phyloP scores from a whole-genome alignment of 2,329 filamentous ascomycete species.

The Drechslerella dactyloides region DNA sequence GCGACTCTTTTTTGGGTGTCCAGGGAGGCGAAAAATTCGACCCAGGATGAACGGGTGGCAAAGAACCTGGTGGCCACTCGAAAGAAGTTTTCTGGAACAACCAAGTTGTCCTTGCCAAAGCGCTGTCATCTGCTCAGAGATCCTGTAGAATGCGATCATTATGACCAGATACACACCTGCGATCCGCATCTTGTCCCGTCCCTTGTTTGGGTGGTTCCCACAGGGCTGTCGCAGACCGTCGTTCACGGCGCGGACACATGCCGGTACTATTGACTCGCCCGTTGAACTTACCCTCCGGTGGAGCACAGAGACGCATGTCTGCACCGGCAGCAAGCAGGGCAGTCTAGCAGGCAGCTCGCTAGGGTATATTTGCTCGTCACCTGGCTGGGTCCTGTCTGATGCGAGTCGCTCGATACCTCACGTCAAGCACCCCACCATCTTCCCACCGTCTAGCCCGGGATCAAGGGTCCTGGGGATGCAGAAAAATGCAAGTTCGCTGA shows the following conservation, averaged over 20 bases:
- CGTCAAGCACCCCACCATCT: slow-evolving; percentile 51
- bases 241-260: slow-evolving; percentile 44
- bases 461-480: slow-evolving; percentile 50
- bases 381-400: slow-evolving; percentile 47
- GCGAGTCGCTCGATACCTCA: slow-evolving; percentile 33
- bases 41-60: slow-evolving; percentile 40
- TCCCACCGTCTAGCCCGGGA: slow-evolving; percentile 39
- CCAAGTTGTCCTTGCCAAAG: slow-evolving; percentile 20
- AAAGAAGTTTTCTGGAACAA: slow-evolving; percentile 51
- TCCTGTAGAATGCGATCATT: slow-evolving; percentile 51
- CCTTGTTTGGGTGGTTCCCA: slow-evolving; percentile 48
- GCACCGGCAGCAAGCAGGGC: neutral
- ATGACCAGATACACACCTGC: slow-evolving; percentile 49
- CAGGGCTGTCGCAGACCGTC: slow-evolving; percentile 49
- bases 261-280: slow-evolving; percentile 39
- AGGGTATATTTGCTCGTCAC: slow-evolving; percentile 50
- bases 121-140: slow-evolving; percentile 35
- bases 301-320: slow-evolving; percentile 23
- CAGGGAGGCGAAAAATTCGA: slow-evolving; percentile 24
- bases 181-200: slow-evolving; percentile 51
- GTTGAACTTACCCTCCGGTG: slow-evolving; percentile 18
- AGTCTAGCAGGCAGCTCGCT: slow-evolving; percentile 16
- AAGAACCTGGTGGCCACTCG: slow-evolving; percentile 47
- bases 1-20: slow-evolving; percentile 1
- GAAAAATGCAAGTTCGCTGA: slow-evolving; percentile 24